These are phyloP conservation scores for Trifolium dubium DNA, from an alignment of 306 rosid species.

Conservation along the genomic window DNA sequence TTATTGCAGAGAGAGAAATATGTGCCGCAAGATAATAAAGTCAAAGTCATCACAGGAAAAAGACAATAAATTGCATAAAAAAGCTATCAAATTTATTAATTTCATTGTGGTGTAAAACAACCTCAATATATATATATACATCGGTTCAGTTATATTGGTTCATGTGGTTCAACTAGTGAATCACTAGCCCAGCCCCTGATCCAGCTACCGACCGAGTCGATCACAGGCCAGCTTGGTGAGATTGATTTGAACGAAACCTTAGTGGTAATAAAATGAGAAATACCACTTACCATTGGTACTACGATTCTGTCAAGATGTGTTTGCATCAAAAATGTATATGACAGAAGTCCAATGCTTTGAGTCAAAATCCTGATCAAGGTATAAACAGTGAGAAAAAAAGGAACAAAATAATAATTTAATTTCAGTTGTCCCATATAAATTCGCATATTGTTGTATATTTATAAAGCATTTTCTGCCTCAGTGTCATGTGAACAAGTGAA, in stretches of 20 bases:
- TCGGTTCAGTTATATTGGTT: neutral
- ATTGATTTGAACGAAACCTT: conserved; percentile 26
- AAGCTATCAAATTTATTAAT: neutral
- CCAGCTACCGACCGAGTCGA: neutral
- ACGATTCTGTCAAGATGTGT: conserved; percentile 79
- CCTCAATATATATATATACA: too few relatives aligned
- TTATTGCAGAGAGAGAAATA: neutral
- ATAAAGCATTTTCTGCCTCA: conserved; percentile 13
- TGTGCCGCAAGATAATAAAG: neutral
- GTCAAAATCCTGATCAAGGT: conserved; percentile 68
- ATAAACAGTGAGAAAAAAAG: conserved; percentile 28
- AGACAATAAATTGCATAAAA: neutral
- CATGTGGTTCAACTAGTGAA: neutral
- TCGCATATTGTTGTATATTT: conserved; percentile 9
- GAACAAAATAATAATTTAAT: conserved; percentile 33
- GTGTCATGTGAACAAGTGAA: neutral
- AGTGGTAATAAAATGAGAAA: conserved; percentile 35
- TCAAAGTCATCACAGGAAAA: neutral
- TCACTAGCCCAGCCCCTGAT: neutral
- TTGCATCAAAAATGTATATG: conserved; percentile 75
- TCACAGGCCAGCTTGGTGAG: neutral
- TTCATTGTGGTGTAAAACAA: neutral
- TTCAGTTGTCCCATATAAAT: conserved; percentile 17
- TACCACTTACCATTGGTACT: conserved; percentile 87
- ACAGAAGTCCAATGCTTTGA: conserved; percentile 94